These are phyloP conservation scores for Xylaria polymorpha DNA, from an alignment of 2,329 filamentous ascomycete genomes.

Conservation along the genomic window DNA sequence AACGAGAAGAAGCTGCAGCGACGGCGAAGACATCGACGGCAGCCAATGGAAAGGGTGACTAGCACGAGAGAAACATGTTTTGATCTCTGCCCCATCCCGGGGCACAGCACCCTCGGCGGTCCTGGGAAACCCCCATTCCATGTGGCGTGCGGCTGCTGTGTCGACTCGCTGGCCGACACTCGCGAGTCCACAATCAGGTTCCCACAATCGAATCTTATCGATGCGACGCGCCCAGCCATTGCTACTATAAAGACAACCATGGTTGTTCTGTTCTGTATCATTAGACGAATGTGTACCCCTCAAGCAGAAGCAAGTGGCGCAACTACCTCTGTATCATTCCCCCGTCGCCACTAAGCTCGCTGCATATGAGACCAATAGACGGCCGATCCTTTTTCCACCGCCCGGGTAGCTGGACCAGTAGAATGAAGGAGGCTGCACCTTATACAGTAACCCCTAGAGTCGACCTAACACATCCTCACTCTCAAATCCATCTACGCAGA, in stretches of 20 bases:
- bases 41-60: constrained; percentile 13
- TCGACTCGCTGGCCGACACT: background rate
- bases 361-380: constrained; percentile 29
- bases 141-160: constrained; percentile 6
- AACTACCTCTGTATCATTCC: constrained; percentile 13
- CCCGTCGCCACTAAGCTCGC: constrained; percentile 5
- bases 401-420: constrained; percentile 13
- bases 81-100: background rate
- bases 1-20: constrained; percentile 39
- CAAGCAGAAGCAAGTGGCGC: constrained; percentile 12
- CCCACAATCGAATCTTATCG: background rate
- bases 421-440: constrained; percentile 6
- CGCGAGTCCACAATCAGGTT: background rate
- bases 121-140: background rate
- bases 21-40: background rate
- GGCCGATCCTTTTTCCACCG: constrained; percentile 20
- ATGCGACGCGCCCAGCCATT: background rate
- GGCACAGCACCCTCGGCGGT: background rate
- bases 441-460: constrained; percentile 22
- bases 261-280: constrained; percentile 10
- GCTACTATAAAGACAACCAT: constrained; percentile 1
- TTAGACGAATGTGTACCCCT: constrained; percentile 3
- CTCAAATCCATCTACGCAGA: background rate
- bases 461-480: background rate
- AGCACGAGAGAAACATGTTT: constrained; percentile 19